Evolutionary conservation across 2,329 filamentous ascomycete genomes (phyloP).

Genomic region (Dothistroma pini): DNA sequence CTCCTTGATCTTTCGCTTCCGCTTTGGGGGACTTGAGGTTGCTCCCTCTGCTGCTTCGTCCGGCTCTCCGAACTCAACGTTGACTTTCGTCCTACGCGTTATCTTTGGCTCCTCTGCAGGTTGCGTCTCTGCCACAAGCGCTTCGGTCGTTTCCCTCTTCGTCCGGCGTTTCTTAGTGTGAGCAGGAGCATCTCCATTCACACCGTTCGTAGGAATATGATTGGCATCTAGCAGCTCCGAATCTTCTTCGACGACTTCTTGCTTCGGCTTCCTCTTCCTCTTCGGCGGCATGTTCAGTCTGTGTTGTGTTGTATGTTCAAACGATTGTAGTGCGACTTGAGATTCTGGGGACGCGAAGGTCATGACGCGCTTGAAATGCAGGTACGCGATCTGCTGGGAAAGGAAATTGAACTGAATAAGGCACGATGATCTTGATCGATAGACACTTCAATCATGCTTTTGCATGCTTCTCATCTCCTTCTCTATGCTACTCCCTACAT

Average conservation of each 20-base stretch:
- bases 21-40: constrained; percentile 5
- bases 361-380: constrained; percentile 8
- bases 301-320: background rate
- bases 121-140: constrained; percentile 11
- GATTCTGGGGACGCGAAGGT: background rate
- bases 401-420: too few relatives aligned
- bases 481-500: constrained; percentile 6
- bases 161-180: constrained; percentile 25
- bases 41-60: constrained; percentile 3
- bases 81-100: constrained; percentile 15
- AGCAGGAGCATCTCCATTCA: constrained; percentile 2
- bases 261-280: constrained; percentile 24
- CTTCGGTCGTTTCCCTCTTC: constrained; percentile 12
- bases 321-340: background rate
- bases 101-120: constrained; percentile 11
- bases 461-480: background rate
- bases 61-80: constrained; percentile 15
- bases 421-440: too few relatives aligned
- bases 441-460: background rate
- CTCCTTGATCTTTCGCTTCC: constrained; percentile 17
- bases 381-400: background rate
- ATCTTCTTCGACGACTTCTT: constrained; percentile 12
- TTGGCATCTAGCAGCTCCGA: constrained; percentile 22
- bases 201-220: constrained; percentile 10
- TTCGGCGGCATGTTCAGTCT: constrained; percentile 25